A percentile compares a stretch with the other conserved stretches of the same genome.
phyloP scores from a whole-genome alignment of 2,329 filamentous ascomycete genomes.

The Ophiostoma fasciatum region DNA sequence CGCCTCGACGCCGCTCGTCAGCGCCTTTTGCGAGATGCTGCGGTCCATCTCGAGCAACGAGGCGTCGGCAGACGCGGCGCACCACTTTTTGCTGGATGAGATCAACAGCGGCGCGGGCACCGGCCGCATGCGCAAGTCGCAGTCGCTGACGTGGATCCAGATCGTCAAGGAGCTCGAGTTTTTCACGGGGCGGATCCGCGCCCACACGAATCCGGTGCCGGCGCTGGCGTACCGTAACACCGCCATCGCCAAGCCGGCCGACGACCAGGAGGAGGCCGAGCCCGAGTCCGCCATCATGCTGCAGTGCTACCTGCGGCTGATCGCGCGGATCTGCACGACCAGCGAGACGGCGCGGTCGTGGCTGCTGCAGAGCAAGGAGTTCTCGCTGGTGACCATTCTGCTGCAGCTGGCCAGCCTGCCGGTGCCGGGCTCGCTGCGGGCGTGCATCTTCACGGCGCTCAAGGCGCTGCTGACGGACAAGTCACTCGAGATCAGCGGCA shows the following conservation, averaged over 20 bases:
- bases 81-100: slow-evolving; percentile 83
- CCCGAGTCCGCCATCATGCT: slow-evolving; percentile 95
- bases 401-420: slow-evolving; percentile 66
- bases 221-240: slow-evolving; percentile 36
- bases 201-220: slow-evolving; percentile 47
- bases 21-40: slow-evolving; percentile 93
- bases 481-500: slow-evolving; percentile 46
- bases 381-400: slow-evolving; percentile 58
- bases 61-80: slow-evolving; percentile 68
- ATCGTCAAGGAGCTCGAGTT: slow-evolving; percentile 83
- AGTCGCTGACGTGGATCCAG: slow-evolving; percentile 81
- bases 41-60: slow-evolving; percentile 74
- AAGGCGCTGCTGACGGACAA: slow-evolving; percentile 65
- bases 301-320: slow-evolving; percentile 79
- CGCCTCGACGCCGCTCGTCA: slow-evolving; percentile 89
- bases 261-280: slow-evolving; percentile 61
- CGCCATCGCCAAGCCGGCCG: slow-evolving; percentile 47
- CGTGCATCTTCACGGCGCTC: slow-evolving; percentile 69
- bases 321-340: slow-evolving; percentile 65
- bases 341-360: slow-evolving; percentile 59
- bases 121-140: slow-evolving; percentile 65
- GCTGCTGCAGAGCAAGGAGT: slow-evolving; percentile 44
- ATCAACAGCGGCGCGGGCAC: slow-evolving; percentile 44
- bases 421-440: slow-evolving; percentile 62
- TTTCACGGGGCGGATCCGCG: slow-evolving; percentile 64